Percentiles rank a stretch among this genome's conserved stretches.
Conservation (phyloP, 352 stramenopile genomes). For the Globisporangium paddicum region DNA sequence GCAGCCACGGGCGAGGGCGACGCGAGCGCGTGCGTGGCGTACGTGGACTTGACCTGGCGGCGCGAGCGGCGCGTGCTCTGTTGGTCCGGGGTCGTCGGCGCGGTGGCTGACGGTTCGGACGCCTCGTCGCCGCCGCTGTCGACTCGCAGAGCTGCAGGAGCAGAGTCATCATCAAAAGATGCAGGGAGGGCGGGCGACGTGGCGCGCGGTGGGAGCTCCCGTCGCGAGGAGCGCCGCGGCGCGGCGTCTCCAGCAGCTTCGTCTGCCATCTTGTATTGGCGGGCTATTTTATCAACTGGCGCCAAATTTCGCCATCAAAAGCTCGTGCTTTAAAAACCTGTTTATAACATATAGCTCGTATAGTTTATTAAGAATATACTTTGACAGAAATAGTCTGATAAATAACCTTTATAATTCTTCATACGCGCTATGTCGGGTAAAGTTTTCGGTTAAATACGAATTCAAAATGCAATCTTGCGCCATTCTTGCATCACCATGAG, state of each 20-base stretch:
- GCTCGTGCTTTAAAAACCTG: background rate
- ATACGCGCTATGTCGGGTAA: background rate
- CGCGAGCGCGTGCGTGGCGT: slow-evolving; percentile 11
- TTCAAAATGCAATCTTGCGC: no score
- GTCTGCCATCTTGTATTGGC: slow-evolving; percentile 1
- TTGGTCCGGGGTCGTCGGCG: background rate
- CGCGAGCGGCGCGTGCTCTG: slow-evolving; percentile 20
- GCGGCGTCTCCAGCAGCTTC: background rate
- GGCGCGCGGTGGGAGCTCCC: slow-evolving; percentile 3
- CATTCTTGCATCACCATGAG: slow-evolving; percentile 1
- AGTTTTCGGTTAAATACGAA: background rate
- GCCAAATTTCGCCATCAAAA: background rate
- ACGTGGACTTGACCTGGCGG: slow-evolving; percentile 24
- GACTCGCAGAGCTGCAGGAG: background rate
- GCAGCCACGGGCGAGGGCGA: background rate
- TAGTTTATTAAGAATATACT: no score
- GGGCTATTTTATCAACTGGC: background rate
- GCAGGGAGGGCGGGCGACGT: background rate
- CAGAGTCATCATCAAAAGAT: background rate
- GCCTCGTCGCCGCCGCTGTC: background rate
- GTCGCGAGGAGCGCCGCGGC: slow-evolving; percentile 10
- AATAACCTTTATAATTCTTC: no score
- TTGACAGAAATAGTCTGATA: no score
- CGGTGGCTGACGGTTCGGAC: background rate
- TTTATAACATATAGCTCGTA: background rate